Base-by-base conservation (phyloP, 1,284 basidiomycete species). In the Cutaneotrichosporon cyanovorans region DNA sequence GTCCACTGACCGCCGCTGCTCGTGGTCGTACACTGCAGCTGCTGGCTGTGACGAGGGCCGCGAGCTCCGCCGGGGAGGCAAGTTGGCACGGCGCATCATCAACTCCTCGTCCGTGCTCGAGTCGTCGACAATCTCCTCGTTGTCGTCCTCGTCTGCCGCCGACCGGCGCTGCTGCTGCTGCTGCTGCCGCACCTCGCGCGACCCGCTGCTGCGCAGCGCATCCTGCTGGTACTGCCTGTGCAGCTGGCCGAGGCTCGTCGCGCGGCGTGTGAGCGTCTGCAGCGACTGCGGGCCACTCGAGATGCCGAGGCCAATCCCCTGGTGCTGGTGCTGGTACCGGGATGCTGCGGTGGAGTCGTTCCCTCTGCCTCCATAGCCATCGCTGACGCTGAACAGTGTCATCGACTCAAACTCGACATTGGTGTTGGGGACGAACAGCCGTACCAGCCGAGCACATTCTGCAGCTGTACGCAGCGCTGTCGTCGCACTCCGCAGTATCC, bases 361-460 rank as follows among this genome's bases (percentile, higher is more conserved):
- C n/a, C n/a, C n/a, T n/a, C n/a, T n/a, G n/a, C n/a, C n/a, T 12
- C 25, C 25, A 42, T 36, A 41, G 35, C 18, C 9, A 16, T 4
- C 14, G 14, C 32, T 8, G 6, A 14, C 6, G 32, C 11, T 7
- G 32, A 9, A 8, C 32, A 34, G n/a, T 34, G 32, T 8, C 16
- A 40, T 37, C 5, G 43, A 50, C 32, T 51, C 45, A 22, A 37
- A 51, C 25, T 47, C 46, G n/a, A 37, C 45, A 69, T 66, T 39
- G 65, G 55, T 53, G 19, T 62, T 59, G 8, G 62, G 60, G 45
- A 88, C 68, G 64, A 84, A 87, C 47, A 82, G 77, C 66, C 85
- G 87, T 50, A 92, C 84, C 9, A 87, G 80, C 8, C 82, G 78
- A 25, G 88, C 83, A 65, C 89, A 92, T 56, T 92, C 88, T n/a